These are phyloP conservation scores for Zelonia costaricensis DNA, from an alignment of 208 protist genomes.

Conservation along the genomic window DNA sequence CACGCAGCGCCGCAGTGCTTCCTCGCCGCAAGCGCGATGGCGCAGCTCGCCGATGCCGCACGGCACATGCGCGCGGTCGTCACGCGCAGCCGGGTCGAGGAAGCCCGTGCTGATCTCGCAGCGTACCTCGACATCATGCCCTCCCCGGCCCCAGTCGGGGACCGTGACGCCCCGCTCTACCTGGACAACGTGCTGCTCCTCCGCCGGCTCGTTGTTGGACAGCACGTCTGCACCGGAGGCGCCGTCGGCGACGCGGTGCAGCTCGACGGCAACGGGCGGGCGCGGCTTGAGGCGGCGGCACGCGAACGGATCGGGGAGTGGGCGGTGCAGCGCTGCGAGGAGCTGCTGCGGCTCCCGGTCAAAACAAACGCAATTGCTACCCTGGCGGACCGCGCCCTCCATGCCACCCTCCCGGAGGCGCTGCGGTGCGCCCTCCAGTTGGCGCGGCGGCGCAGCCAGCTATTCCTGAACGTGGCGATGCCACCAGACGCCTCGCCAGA, in stretches of 20 bases:
- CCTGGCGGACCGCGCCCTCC: not conserved
- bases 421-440: not conserved
- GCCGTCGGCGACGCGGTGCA: not conserved
- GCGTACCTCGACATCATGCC: constrained; percentile 2
- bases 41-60: constrained; percentile 6
- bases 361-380: not conserved
- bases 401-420: not conserved
- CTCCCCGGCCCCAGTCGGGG: not conserved
- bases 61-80: not conserved
- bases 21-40: constrained; percentile 2
- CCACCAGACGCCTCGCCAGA: not conserved
- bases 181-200: constrained; percentile 2
- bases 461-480: not conserved
- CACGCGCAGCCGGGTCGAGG: not conserved
- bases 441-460: not conserved
- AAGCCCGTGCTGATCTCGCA: not conserved
- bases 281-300: not conserved
- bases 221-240: not conserved
- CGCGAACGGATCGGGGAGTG: constrained; percentile 1
- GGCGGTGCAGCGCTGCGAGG: not conserved
- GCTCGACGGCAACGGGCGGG: not conserved
- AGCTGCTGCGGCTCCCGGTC: not conserved
- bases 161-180: not conserved
- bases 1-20: no score
- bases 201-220: constrained; percentile 2